phyloP scores from a whole-genome alignment of 2,329 filamentous ascomycete genomes.

The Bipolaris oryzae region DNA sequence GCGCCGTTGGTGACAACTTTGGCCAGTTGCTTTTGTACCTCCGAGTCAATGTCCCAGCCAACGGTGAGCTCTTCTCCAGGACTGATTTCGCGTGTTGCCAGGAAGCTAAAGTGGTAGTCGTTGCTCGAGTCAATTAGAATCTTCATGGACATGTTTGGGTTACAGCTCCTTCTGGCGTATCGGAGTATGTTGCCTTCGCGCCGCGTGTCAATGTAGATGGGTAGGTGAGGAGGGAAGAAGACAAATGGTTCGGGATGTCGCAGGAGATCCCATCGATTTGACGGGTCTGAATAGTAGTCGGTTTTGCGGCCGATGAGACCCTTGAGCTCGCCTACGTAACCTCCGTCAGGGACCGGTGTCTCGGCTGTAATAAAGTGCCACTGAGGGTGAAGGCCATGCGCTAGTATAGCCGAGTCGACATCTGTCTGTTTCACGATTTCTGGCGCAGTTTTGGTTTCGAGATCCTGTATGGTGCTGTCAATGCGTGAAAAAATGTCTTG shows the following conservation, averaged over 20 bases:
- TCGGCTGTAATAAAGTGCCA: slow-evolving; percentile 72
- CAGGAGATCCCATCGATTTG: slow-evolving; percentile 55
- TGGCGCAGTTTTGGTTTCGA: slow-evolving; percentile 58
- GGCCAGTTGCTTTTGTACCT: slow-evolving; percentile 61
- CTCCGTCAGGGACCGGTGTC: slow-evolving; percentile 56
- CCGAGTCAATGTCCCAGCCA: slow-evolving; percentile 61
- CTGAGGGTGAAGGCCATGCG: slow-evolving; percentile 65
- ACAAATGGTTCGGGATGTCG: slow-evolving; percentile 60
- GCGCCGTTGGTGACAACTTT: slow-evolving; percentile 69
- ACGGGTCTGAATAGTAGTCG: slow-evolving; percentile 54
- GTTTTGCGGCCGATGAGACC: slow-evolving; percentile 56
- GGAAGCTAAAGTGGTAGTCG: slow-evolving; percentile 87
- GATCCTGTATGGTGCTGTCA: slow-evolving; percentile 60
- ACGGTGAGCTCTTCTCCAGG: slow-evolving; percentile 71
- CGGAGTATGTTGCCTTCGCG: slow-evolving; percentile 84
- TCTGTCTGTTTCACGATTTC: slow-evolving; percentile 59
- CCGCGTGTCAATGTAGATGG: slow-evolving; percentile 90
- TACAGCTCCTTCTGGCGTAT: slow-evolving; percentile 90
- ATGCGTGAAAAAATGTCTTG: slow-evolving; percentile 74
- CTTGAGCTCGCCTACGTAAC: slow-evolving; percentile 75
- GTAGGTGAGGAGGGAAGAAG: slow-evolving; percentile 79
- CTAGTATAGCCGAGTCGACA: slow-evolving; percentile 55
- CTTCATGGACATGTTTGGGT: slow-evolving; percentile 85
- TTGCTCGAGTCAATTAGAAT: slow-evolving; percentile 76
- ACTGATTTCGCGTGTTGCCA: slow-evolving; percentile 81